Base-by-base conservation (phyloP, 495 filamentous ascomycete genomes). In the Penicillium waksmanii region DNA sequence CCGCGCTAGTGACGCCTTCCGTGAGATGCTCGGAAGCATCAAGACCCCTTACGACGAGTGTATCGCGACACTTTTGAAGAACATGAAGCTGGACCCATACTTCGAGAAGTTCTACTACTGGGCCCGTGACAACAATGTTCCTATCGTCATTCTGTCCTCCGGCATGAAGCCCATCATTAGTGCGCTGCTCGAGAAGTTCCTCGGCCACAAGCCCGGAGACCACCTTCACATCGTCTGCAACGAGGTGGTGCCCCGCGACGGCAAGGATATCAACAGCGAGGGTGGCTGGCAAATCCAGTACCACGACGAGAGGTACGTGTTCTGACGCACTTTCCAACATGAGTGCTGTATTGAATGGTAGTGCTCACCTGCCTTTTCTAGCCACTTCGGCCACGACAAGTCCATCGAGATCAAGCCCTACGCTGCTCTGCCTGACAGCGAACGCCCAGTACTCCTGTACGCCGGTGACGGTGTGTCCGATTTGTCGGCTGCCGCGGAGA, bases 81-180 rank as follows among this genome's bases (percentile, higher is more conserved):
- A 96, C 76, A 93, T 97, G 84, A 84, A 86, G 65, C 80, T 97
- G 48, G 94, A 98, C 75, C 87, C 90, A 0, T 77, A 87, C 67
- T 98, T 98, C 77, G 85, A 84, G 61, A 83, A 88, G 55, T 98
- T 97, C 80, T 93, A 90, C 74, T 65, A 85, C 61, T 98, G 91
- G 91, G 82, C 87, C 12, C 77, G 83, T 53, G 79, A 82, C 53
- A 87, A 94, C 68, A 92, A 95, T 64, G 86, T 98, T 23, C 94
- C 95, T 21, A 90, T 97, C 59, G 93, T 98, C 33, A 88, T 98
- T 3, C 76, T 98, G 17, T 94, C 90, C 43, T 88, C 87, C 13
- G 94, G 94, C 44, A 98, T 98, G 95, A 82, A 84, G 52, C 95
- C 95, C 13, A 87, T 98, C 65, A 97, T 98, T 74, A 80, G 87